Conservation (phyloP, 2,329 filamentous ascomycete genomes). For the Claviceps cyperi region DNA sequence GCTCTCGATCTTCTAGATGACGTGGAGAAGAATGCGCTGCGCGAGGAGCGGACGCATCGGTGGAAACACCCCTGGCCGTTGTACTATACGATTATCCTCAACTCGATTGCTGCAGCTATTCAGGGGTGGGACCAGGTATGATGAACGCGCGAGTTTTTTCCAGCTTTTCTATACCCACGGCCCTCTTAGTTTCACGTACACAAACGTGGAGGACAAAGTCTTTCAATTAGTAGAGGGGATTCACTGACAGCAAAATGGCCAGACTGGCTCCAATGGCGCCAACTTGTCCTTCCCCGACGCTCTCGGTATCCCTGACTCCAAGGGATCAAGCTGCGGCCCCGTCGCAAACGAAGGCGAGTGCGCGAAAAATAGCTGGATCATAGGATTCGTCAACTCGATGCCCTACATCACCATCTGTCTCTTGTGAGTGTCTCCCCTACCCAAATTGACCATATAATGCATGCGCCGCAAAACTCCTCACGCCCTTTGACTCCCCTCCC, state of each 20-base stretch:
- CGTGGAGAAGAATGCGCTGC: slow-evolving; percentile 24
- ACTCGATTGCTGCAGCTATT: slow-evolving; percentile 38
- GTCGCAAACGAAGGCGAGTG: slow-evolving; percentile 22
- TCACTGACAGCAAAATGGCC: not conserved
- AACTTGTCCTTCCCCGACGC: slow-evolving; percentile 30
- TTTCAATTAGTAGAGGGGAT: too few species aligned
- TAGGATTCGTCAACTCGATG: slow-evolving; percentile 43
- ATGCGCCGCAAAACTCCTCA: too few species aligned
- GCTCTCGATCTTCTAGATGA: slow-evolving; percentile 15
- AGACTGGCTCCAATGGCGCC: slow-evolving; percentile 33
- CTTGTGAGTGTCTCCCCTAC: slow-evolving; percentile 22
- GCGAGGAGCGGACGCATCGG: slow-evolving; percentile 40
- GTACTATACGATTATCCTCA: slow-evolving; percentile 35
- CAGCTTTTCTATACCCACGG: too few species aligned
- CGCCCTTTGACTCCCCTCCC: not conserved
- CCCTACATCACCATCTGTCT: slow-evolving; percentile 27
- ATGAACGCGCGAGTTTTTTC: not conserved
- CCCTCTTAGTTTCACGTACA: too few species aligned
- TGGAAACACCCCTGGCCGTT: slow-evolving; percentile 37
- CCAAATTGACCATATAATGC: too few species aligned
- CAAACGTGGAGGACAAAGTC: too few species aligned
- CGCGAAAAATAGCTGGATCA: slow-evolving; percentile 39
- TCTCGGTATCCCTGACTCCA: slow-evolving; percentile 26
- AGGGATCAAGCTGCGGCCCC: slow-evolving; percentile 16
- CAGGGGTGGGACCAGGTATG: slow-evolving; percentile 30